Base-by-base conservation (phyloP, 2,329 filamentous ascomycete genomes). In the Aspergillus arachidicola region DNA sequence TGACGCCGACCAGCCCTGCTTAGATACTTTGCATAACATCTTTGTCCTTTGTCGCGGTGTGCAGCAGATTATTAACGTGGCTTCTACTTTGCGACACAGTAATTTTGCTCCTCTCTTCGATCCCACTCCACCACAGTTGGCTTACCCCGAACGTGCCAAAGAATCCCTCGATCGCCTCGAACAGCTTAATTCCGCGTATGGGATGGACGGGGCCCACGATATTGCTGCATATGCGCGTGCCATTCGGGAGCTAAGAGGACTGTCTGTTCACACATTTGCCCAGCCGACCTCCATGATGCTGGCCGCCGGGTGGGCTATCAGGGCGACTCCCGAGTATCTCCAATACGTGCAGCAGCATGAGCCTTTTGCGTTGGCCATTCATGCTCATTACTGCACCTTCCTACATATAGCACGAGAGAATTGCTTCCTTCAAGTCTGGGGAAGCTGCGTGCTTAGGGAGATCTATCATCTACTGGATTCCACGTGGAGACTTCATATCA, bases 351-450 rank as follows among this genome's bases (percentile, higher is more conserved):
- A 60, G n/a, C 30, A 16, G 7, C 48, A 57, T 1, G 53, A 61
- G 10, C 68, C 70, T 12, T 51, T 72, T 32, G 61, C 70, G 1
- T 48, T 72, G 30, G 69, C 71, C 6, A 12, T 70, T 6, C 59
- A 68, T 32, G 70, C 70, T 4, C 68, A 72, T 58, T 72, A 69
- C 43, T 71, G 70, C 23, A 67, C 64, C 0, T 68, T 71, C 45
- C 32, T 72, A 3, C 64, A 71, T 23, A n/a, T 68, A 30, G 65
- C 64, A 2, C 64, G 64, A 21, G 67, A 66, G 1, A 71, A 72
- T 34, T 66, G 63, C 57, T 71, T 64, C 51, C 48, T 72, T 9
- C 64, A 65, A 6, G 12, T 30, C 2, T 72, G 70, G 70, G 70
- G 70, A 1, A 51, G 46, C 3, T 32, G 61, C 6, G 68, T 71